A percentile compares a stretch with the other conserved stretches of the same genome.
These are phyloP conservation scores for Crepidotus variabilis DNA, from an alignment of 768 basidiomycete genomes.

Conservation along the genomic window DNA sequence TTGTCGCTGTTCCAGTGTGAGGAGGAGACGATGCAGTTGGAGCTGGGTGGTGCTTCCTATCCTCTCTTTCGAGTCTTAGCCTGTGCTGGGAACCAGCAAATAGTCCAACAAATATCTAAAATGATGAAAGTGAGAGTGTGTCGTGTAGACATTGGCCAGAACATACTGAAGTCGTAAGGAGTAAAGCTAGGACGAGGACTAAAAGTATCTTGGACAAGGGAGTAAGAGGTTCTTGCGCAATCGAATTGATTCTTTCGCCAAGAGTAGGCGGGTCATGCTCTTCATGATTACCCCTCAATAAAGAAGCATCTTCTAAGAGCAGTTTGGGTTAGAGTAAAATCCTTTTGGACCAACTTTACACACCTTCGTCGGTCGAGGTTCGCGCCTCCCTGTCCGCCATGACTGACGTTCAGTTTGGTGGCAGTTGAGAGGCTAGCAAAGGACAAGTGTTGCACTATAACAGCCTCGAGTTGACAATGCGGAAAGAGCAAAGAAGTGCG, in stretches of 20 bases:
- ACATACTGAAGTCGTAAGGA: conserved; percentile 69
- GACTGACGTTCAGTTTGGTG: conserved; percentile 15
- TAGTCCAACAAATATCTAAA: conserved; percentile 81
- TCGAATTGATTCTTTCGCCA: conserved; percentile 45
- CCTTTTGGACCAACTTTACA: not conserved
- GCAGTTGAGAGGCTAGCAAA: conserved; percentile 2
- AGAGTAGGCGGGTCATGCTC: conserved; percentile 29
- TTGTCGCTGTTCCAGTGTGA: conserved; percentile 36
- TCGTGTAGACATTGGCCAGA: no score
- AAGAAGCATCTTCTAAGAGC: conserved; percentile 59
- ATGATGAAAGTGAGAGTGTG: no score
- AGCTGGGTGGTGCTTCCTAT: conserved; percentile 13
- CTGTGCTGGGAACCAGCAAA: conserved; percentile 88
- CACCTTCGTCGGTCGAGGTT: conserved; percentile 58
- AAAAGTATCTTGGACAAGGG: conserved; percentile 82
- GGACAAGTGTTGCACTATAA: conserved; percentile 6
- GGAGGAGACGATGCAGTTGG: not conserved
- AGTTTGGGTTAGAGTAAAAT: conserved; percentile 7
- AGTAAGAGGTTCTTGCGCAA: conserved; percentile 76
- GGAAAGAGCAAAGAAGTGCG: conserved; percentile 6
- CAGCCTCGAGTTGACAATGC: conserved; percentile 21
- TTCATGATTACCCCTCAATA: conserved; percentile 48
- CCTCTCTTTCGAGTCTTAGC: conserved; percentile 47
- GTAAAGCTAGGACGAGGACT: conserved; percentile 66
- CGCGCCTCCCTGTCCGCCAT: conserved; percentile 58